Percentiles rank a stretch among this genome's conserved stretches.
Conservation (phyloP, 1,139 yeast genomes). For the Saccharomyces hybrid region DNA sequence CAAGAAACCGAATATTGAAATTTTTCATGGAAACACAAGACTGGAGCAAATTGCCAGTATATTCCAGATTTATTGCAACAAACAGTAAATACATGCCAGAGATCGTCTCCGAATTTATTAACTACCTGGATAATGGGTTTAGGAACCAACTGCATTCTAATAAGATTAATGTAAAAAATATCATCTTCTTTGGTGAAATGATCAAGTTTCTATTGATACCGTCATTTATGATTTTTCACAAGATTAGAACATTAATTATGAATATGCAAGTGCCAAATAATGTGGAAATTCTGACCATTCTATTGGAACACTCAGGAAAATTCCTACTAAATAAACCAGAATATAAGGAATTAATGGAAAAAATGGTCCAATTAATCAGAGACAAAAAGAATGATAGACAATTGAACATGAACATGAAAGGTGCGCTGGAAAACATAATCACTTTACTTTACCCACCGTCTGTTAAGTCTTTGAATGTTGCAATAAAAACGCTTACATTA, state of each 20-base stretch:
- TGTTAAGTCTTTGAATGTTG: constrained; percentile 27
- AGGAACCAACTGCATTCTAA: constrained; percentile 51
- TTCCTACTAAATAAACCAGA: constrained; percentile 57
- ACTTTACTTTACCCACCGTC: constrained; percentile 57
- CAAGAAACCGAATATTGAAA: constrained; percentile 52
- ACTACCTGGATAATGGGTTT: constrained; percentile 51
- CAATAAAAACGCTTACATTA: constrained; percentile 29
- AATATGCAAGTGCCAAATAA: constrained; percentile 49
- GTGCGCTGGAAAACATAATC: constrained; percentile 55
- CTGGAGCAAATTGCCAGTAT: constrained; percentile 39
- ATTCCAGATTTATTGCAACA: constrained; percentile 62
- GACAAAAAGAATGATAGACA: constrained; percentile 44
- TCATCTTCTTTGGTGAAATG: constrained; percentile 64
- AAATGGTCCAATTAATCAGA: constrained; percentile 53
- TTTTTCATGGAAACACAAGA: constrained; percentile 46
- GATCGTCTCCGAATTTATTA: constrained; percentile 49
- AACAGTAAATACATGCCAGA: constrained; percentile 44
- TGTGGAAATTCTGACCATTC: constrained; percentile 54
- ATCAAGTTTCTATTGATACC: constrained; percentile 76
- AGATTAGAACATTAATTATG: constrained; percentile 49
- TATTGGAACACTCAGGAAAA: constrained; percentile 72
- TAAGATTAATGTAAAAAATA: constrained; percentile 47
- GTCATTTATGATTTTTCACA: constrained; percentile 61
- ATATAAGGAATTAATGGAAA: constrained; percentile 51
- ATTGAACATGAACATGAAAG: constrained; percentile 48